A percentile compares a stretch with the other conserved stretches of the same genome.
Evolutionary conservation across 345 rosid genomes (phyloP).

Genomic region (Mallotus nudiflorus): DNA sequence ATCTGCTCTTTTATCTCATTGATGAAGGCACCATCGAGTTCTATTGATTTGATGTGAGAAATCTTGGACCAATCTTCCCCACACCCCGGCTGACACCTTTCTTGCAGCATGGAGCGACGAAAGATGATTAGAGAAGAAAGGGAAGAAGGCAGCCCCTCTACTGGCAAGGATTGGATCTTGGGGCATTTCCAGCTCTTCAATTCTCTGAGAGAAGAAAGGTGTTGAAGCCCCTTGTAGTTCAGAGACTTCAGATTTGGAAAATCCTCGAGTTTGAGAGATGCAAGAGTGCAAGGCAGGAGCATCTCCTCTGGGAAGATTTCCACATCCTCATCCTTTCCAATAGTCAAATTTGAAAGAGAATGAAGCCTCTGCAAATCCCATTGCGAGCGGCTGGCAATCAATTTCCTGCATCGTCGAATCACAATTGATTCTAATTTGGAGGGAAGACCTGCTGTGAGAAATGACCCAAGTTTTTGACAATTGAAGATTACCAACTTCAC

Average conservation of each 20-base stretch:
- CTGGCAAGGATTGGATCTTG: constrained; percentile 3
- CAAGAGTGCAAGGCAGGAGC: constrained; percentile 9
- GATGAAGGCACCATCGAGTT: not conserved
- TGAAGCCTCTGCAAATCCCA: not conserved
- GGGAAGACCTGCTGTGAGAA: not conserved
- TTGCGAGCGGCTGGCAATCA: not conserved
- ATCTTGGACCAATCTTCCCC: constrained; percentile 24
- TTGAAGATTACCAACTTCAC: constrained; percentile 8
- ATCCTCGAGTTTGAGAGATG: constrained; percentile 2
- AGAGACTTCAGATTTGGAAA: constrained; percentile 8
- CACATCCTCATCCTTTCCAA: not conserved
- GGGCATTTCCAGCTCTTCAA: constrained; percentile 9
- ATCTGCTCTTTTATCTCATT: too few species aligned
- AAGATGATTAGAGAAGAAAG: not conserved
- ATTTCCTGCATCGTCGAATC: not conserved
- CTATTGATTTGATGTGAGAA: constrained; percentile 4
- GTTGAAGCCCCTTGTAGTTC: constrained; percentile 11
- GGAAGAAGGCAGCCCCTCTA: constrained; percentile 13
- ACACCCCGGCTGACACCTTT: constrained; percentile 16
- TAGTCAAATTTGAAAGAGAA: not conserved
- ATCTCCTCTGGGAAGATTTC: constrained; percentile 11
- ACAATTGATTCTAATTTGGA: not conserved
- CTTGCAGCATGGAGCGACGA: constrained; percentile 5
- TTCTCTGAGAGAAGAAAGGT: constrained; percentile 9
- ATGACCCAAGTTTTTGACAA: constrained; percentile 5